Evolutionary conservation across 169 alveolate species (phyloP).

Genomic region (Plasmodium reichenowi): DNA sequence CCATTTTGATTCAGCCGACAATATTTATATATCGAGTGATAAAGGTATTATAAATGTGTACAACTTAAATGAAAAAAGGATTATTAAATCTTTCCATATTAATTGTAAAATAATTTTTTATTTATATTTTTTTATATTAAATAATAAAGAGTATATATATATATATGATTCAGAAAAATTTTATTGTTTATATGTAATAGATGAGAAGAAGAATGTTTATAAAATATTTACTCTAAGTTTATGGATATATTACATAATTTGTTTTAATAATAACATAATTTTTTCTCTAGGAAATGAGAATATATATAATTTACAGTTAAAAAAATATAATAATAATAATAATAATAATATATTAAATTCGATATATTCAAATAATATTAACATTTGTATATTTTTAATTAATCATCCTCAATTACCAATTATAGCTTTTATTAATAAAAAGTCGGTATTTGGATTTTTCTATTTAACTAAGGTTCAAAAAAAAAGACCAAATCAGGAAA

Average conservation of each 20-base stretch:
- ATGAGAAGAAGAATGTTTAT: constrained; percentile 13
- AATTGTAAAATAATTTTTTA: constrained; percentile 50
- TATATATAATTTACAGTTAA: constrained; percentile 13
- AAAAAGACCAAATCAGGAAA: constrained; percentile 3
- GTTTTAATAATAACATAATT: constrained; percentile 10
- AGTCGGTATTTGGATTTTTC: constrained; percentile 47
- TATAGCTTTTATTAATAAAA: constrained; percentile 61
- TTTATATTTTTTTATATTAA: constrained; percentile 18
- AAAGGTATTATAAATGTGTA: constrained; percentile 34
- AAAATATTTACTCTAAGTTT: constrained; percentile 53
- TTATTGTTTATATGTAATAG: constrained; percentile 22
- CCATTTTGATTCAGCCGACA: constrained; percentile 17
- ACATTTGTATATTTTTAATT: constrained; percentile 34
- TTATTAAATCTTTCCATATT: constrained; percentile 8
- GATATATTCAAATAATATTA: constrained; percentile 28
- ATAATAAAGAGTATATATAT: constrained; percentile 41
- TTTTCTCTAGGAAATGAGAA: constrained; percentile 73
- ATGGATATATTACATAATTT: constrained; percentile 55
- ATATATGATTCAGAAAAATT: constrained; percentile 54
- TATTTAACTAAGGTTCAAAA: background rate
- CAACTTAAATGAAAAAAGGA: constrained; percentile 22
- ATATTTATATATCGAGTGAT: constrained; percentile 35
- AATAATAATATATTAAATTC: constrained; percentile 3
- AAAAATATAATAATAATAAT: background rate
- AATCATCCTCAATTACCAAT: constrained; percentile 47